Evolutionary conservation across 805 yeast genomes (phyloP).

Genomic region (Monosporozyma unispora): DNA sequence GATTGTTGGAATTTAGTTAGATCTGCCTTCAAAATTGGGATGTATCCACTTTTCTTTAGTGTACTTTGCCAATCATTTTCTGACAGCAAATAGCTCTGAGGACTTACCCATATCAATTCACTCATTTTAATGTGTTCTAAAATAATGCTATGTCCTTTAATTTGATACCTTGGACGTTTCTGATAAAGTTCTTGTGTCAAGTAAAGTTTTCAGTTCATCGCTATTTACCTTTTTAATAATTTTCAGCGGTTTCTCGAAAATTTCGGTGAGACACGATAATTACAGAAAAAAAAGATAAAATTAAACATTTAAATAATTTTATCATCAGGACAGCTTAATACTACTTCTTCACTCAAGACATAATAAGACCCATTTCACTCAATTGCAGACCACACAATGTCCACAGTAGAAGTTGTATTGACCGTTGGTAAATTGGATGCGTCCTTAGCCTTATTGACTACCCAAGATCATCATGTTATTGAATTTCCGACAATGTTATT

Average conservation of each 20-base stretch:
- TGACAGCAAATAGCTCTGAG: constrained; percentile 17
- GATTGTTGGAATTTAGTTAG: constrained; percentile 13
- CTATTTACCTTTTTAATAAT: not conserved
- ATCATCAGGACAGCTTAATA: too few species aligned
- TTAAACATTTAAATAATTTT: not conserved
- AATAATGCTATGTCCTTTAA: not conserved
- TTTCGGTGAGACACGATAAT: not conserved
- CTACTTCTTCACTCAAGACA: not conserved
- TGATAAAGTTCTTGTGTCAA: too few species aligned
- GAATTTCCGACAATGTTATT: constrained; percentile 93
- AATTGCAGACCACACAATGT: constrained; percentile 9
- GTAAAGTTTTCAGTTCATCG: not conserved
- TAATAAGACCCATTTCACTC: not conserved
- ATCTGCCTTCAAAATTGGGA: constrained; percentile 23
- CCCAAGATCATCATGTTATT: constrained; percentile 86
- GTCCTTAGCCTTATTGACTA: constrained; percentile 79
- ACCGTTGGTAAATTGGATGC: constrained; percentile 96
- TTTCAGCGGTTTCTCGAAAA: not conserved
- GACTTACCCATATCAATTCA: constrained; percentile 22
- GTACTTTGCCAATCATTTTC: constrained; percentile 18
- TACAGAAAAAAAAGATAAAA: not conserved
- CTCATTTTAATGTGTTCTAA: constrained; percentile 9
- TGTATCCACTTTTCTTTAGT: constrained; percentile 16
- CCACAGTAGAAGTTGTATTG: constrained; percentile 69
- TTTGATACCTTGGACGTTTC: too few species aligned